Evolutionary conservation across 768 basidiomycete genomes (phyloP).

Genomic region (Hericium rajendrae): DNA sequence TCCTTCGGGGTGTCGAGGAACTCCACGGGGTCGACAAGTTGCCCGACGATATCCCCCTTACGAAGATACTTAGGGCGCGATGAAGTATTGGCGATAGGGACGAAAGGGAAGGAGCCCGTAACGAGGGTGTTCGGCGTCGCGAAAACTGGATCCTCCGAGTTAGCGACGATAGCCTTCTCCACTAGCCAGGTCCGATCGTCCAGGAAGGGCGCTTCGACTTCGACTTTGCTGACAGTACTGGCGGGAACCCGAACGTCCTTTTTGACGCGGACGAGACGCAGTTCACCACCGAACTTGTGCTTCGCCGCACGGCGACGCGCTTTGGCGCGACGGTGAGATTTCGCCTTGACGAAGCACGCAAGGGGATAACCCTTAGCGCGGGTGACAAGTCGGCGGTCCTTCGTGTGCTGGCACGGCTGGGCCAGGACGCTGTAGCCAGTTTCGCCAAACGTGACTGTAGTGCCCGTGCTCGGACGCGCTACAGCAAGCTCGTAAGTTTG

Average conservation of each 20-base stretch:
- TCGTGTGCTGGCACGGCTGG: background rate
- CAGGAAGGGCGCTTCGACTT: background rate
- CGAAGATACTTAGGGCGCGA: no score
- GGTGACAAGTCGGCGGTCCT: constrained; percentile 9
- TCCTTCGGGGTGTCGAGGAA: background rate
- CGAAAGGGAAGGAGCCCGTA: no score
- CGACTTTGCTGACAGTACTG: background rate
- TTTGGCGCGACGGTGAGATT: background rate
- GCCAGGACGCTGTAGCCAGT: no score
- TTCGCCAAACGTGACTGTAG: no score
- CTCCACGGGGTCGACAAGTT: no score
- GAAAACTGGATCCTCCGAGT: background rate
- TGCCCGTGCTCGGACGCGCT: background rate
- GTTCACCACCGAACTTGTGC: background rate
- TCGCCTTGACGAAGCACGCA: background rate
- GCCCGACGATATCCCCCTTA: no score
- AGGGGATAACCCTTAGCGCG: background rate
- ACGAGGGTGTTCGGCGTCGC: background rate
- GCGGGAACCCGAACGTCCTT: constrained; percentile 1
- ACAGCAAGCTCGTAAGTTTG: constrained; percentile 25
- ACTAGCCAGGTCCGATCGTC: background rate
- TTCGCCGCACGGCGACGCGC: background rate
- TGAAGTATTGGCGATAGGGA: no score
- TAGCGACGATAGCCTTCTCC: background rate
- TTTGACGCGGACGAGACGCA: background rate